phyloP scores from a whole-genome alignment of 2,329 filamentous ascomycete genomes.

The Fusarium mangiferae region DNA sequence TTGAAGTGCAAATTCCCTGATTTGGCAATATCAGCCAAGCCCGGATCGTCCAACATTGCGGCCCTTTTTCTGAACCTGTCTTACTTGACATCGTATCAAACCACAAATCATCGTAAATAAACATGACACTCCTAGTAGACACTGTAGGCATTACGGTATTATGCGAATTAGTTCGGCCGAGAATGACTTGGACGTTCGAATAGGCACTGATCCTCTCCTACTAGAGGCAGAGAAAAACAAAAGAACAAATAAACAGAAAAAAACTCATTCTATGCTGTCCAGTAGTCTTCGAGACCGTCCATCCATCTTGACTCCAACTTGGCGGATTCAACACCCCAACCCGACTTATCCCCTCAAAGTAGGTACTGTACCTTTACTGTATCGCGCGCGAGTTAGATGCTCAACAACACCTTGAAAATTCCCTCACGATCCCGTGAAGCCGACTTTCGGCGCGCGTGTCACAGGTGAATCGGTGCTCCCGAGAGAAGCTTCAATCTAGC shows the following conservation, averaged over 20 bases:
- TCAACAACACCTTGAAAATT: slow-evolving; percentile 29
- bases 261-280: slow-evolving; percentile 15
- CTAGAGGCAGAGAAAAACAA: neutral
- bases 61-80: slow-evolving; percentile 16
- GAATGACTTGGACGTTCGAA: neutral
- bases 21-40: slow-evolving; percentile 13
- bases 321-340: slow-evolving; percentile 35
- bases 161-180: neutral
- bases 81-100: slow-evolving; percentile 17
- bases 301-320: slow-evolving; percentile 38
- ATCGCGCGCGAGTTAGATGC: slow-evolving; percentile 16
- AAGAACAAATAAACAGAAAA: neutral
- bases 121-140: neutral
- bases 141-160: neutral
- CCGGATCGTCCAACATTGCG: slow-evolving; percentile 11
- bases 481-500: slow-evolving; percentile 2
- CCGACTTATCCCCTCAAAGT: slow-evolving; percentile 1
- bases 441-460: slow-evolving; percentile 5
- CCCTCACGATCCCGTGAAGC: slow-evolving; percentile 21
- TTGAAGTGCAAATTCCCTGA: neutral
- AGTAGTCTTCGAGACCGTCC: slow-evolving; percentile 27
- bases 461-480: slow-evolving; percentile 15
- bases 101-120: neutral
- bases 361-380: neutral
- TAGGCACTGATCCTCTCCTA: slow-evolving; percentile 13